phyloP scores from a whole-genome alignment of 768 basidiomycete species.

The Filobasidium wieringae region DNA sequence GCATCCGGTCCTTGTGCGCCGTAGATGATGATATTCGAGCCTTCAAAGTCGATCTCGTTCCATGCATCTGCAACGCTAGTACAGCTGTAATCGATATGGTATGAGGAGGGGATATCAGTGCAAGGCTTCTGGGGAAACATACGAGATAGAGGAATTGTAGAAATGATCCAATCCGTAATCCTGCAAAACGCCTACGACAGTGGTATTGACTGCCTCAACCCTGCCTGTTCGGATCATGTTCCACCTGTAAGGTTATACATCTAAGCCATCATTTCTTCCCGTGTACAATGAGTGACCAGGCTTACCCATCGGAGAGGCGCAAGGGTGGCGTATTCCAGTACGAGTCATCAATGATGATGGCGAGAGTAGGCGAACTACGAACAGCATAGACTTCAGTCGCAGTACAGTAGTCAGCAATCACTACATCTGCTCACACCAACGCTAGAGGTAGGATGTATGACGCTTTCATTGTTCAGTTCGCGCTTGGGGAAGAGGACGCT shows the following conservation, averaged over 20 bases:
- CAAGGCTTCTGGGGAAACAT: background rate
- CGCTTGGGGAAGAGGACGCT: too few species aligned
- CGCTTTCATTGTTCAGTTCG: too few species aligned
- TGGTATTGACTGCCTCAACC: background rate
- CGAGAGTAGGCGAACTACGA: too few species aligned
- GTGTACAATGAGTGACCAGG: too few species aligned
- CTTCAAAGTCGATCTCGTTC: background rate
- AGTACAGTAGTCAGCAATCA: too few species aligned
- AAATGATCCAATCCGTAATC: background rate
- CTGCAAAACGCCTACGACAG: background rate
- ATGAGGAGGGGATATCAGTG: background rate
- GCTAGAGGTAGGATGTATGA: too few species aligned
- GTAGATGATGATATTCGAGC: background rate
- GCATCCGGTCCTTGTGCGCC: slow-evolving; percentile 1
- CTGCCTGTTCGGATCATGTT: slow-evolving; percentile 8
- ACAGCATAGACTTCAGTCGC: too few species aligned
- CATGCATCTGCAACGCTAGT: background rate
- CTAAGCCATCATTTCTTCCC: too few species aligned
- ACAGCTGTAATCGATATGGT: background rate
- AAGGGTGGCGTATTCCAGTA: background rate
- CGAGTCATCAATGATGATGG: slow-evolving; percentile 4
- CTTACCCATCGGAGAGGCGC: slow-evolving; percentile 5
- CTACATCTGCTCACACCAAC: too few species aligned
- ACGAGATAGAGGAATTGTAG: slow-evolving; percentile 2
- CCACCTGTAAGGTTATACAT: too few species aligned